Base-by-base conservation (phyloP, 2,329 filamentous ascomycete genomes). In the Neofusicoccum cordaticola region DNA sequence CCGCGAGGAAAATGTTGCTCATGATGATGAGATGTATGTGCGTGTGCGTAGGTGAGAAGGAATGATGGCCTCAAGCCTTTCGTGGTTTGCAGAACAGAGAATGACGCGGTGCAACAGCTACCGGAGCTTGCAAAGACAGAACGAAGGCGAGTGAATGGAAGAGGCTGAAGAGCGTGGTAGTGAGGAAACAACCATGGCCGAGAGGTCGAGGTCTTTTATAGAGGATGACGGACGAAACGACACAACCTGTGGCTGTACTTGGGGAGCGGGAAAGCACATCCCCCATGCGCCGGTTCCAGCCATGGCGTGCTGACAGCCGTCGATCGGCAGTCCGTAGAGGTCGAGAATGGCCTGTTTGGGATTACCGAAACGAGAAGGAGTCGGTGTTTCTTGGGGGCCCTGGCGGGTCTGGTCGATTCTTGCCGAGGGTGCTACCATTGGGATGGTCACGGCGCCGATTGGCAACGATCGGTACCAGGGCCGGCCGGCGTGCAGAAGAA, bases 101-200 rank as follows among this genome's bases (percentile, higher is more conserved):
- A 34, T 45, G 58, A 62, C 34, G 58, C 13, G 44, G 47, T 41
- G 35, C 45, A 50, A 62, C 19, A 51, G 58, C 58, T 62, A 42
- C 58, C 58, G 58, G 58, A 62, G 58, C 58, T 35, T 62, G 58
- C 45, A 42, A 51, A 42, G 45, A 50, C 22, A 42, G 19, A 60
- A 51, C 19, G 58, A 62, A 31, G 58, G 47, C 47, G 34, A 42
- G 35, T 5, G 45, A 35, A 48, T 31, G 35, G 57, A 37, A 34
- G n/a, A 34, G 50, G 19, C 45, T 62, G 58, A 62, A 60, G 56
- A 37, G 56, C 27, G 56, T 47, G 56, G 8, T 47, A 9, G 15
- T 60, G 56, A 22, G 13, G 9, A 45, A 22, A 37, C 4, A 15
- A 17, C 11, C 6, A 37, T 11, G 42, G n/a, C 41, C 2, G 56